A percentile compares a stretch with the other conserved stretches of the same genome.
These are phyloP conservation scores for Ogataea pini DNA, from an alignment of 805 yeast genomes.

Conservation along the genomic window DNA sequence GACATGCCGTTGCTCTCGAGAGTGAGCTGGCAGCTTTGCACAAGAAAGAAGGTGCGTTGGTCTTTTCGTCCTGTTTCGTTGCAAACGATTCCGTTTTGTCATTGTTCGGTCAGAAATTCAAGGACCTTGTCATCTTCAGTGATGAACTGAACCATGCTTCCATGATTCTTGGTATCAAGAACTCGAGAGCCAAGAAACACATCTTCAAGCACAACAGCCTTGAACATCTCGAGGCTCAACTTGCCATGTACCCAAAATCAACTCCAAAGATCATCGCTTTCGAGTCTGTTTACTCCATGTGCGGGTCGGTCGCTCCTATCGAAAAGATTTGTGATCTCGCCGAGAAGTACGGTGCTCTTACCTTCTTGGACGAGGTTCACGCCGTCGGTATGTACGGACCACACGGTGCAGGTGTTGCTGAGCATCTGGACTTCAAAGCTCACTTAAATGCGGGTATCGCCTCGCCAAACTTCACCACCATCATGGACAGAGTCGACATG, in stretches of 20 bases:
- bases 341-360: constrained; percentile 94
- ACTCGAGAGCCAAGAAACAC: constrained; percentile 85
- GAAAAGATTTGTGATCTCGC: constrained; percentile 92
- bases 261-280: constrained; percentile 95
- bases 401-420: constrained; percentile 99
- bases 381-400: constrained; percentile 99
- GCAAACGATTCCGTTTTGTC: constrained; percentile 96
- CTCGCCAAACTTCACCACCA: constrained; percentile 54
- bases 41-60: constrained; percentile 92
- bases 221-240: constrained; percentile 74
- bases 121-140: constrained; percentile 86
- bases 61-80: constrained; percentile 92
- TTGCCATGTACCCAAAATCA: constrained; percentile 79
- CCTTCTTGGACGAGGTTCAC: constrained; percentile 97
- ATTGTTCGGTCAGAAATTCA: constrained; percentile 85
- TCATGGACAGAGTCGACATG: constrained; percentile 90
- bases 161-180: constrained; percentile 93
- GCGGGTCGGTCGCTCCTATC: constrained; percentile 95
- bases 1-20: constrained; percentile 85
- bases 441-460: constrained; percentile 70
- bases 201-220: constrained; percentile 91
- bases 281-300: constrained; percentile 97
- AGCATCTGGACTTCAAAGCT: constrained; percentile 85
- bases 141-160: constrained; percentile 96
- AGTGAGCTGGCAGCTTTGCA: constrained; percentile 86